A percentile compares a stretch with the other conserved stretches of the same genome.
These are phyloP conservation scores for Lizonia empirigonia DNA, from an alignment of 2,329 filamentous ascomycete genomes.

Conservation along the genomic window DNA sequence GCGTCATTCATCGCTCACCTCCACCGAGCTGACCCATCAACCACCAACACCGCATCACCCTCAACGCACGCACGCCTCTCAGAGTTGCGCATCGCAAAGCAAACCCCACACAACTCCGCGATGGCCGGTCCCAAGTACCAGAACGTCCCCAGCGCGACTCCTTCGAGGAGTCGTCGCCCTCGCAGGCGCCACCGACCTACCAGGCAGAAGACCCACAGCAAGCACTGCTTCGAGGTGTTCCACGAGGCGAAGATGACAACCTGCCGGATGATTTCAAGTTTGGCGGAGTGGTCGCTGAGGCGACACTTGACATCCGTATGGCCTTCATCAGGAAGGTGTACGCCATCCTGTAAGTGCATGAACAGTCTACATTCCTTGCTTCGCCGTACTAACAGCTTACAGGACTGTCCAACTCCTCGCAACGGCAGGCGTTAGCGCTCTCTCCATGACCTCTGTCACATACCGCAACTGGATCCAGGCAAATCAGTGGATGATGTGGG, in stretches of 20 bases:
- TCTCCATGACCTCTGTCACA: constrained; percentile 80
- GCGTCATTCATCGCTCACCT: constrained; percentile 7
- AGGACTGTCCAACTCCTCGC: constrained; percentile 87
- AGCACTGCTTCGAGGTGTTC: constrained; percentile 66
- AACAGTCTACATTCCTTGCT: constrained; percentile 25
- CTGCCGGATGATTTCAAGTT: constrained; percentile 99
- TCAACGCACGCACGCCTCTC: not conserved
- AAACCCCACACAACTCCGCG: not conserved
- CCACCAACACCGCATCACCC: constrained; percentile 4
- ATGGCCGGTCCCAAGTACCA: constrained; percentile 87
- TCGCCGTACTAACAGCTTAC: constrained; percentile 19
- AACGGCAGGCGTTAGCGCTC: constrained; percentile 77
- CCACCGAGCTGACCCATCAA: constrained; percentile 1
- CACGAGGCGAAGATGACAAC: constrained; percentile 85
- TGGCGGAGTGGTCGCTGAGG: constrained; percentile 90
- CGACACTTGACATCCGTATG: constrained; percentile 93
- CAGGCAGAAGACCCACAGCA: constrained; percentile 62
- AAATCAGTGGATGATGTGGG: constrained; percentile 83
- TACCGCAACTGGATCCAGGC: constrained; percentile 89
- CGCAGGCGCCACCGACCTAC: constrained; percentile 76
- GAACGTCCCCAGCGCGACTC: constrained; percentile 86
- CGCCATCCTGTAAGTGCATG: constrained; percentile 73
- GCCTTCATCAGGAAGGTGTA: constrained; percentile 98
- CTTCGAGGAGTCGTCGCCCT: constrained; percentile 63
- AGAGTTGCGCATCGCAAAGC: constrained; percentile 5